phyloP scores from a whole-genome alignment of 2,329 filamentous ascomycete species.

The Penicillium sp. region DNA sequence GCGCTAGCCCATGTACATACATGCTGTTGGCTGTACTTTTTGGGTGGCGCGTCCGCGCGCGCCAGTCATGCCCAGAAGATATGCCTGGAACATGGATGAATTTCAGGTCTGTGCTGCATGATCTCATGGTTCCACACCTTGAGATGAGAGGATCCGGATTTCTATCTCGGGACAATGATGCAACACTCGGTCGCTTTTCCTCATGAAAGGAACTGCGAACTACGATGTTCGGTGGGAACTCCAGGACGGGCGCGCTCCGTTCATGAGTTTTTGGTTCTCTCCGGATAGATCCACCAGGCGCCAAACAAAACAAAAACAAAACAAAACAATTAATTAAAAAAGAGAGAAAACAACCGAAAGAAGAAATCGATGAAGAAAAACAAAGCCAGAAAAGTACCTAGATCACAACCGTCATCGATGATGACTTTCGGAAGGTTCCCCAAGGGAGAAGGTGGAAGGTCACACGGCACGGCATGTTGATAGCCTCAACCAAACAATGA shows the following conservation, averaged over 20 bases:
- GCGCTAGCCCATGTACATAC: constrained; percentile 16
- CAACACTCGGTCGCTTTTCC: constrained; percentile 3
- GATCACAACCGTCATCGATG: not conserved
- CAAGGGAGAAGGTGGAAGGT: constrained; percentile 7
- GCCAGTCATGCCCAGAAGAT: not conserved
- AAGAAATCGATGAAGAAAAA: not conserved
- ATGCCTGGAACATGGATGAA: not conserved
- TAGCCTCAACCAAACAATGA: not conserved
- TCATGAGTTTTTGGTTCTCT: constrained; percentile 1
- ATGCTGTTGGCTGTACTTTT: constrained; percentile 5
- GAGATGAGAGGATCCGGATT: constrained; percentile 4
- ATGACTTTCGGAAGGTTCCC: not conserved
- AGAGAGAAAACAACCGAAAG: not conserved
- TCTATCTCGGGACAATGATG: constrained; percentile 12
- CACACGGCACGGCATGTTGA: constrained; percentile 9
- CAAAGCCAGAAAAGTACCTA: not conserved
- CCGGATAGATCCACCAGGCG: not conserved
- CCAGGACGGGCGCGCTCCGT: constrained; percentile 1
- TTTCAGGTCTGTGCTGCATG: constrained; percentile 4
- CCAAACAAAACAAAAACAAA: not conserved
- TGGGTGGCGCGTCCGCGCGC: not conserved
- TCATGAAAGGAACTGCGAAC: constrained; percentile 5
- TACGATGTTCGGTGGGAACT: constrained; percentile 2
- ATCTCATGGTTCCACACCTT: constrained; percentile 4
- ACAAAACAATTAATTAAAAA: not conserved